Evolutionary conservation across 129 eudicot genomes (phyloP), one percentile per base, ranked within the genome.

Genomic region (Flaveria bidentis): DNA sequence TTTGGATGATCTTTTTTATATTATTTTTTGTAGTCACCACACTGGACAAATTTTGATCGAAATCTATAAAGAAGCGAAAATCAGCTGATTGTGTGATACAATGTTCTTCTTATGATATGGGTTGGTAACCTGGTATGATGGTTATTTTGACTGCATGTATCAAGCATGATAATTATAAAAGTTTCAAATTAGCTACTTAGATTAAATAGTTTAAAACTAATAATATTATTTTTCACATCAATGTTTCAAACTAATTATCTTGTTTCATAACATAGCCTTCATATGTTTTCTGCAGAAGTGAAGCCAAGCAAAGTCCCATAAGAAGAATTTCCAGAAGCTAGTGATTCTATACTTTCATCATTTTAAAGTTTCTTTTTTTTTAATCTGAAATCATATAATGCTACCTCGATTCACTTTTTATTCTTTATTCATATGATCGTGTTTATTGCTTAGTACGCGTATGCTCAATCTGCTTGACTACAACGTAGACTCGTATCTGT

Each of bases 231-330:
- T 23, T 69, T 47, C 22, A 1, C 41, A 45, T 69, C 52, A 50
- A 10, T 2, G 9, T 30, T 36, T 49, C 47, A 52, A 9, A 9
- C 41, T 20, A 45, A 18, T 36, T 17, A 9, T 53, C 65, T 53
- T 53, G 30, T 55, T 26, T 26, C 16, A 47, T 45, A 13, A 16
- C 64, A 72, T 14, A 56, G 23, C 52, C 13, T 10, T 57, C 60
- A 53, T 23, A 53, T 65, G 20, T 71, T 79, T 67, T 44, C 39
- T 86, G 83, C 92, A 90, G 98, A 86, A 52, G 90, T 90, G 74
- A 93, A 88, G 84, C 87, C 94, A 2, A 74, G 81, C 63, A 85
- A 83, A 66, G 92, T 90, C 80, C 96, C 93, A 45, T 83, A 95
- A 17, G 98, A 90, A 78, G 96, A 85, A 45, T 9, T 11, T 45